Percentiles rank a stretch among this genome's conserved stretches.
These are phyloP conservation scores for Metschnikowia matae DNA, from an alignment of 805 yeast genomes.

Conservation along the genomic window DNA sequence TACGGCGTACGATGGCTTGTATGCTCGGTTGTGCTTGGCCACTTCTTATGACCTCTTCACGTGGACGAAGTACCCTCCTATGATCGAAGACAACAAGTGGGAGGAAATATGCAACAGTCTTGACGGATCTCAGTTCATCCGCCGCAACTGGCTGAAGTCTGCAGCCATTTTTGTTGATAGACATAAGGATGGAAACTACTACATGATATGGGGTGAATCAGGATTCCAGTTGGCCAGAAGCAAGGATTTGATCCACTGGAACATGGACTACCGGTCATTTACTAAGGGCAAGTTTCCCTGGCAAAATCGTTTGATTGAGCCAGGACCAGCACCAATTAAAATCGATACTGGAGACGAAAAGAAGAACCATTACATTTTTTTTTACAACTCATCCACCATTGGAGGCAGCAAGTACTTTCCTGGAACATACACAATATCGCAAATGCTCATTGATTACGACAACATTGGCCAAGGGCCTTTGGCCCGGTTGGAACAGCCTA, in stretches of 20 bases:
- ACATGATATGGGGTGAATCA: slow-evolving; percentile 44
- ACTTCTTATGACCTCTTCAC: slow-evolving; percentile 31
- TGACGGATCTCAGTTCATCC: slow-evolving; percentile 23
- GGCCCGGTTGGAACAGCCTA: slow-evolving; percentile 35
- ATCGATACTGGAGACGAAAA: slow-evolving; percentile 19
- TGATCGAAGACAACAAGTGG: slow-evolving; percentile 27
- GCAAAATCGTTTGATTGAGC: slow-evolving; percentile 37
- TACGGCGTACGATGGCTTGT: slow-evolving; percentile 34
- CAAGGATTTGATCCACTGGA: slow-evolving; percentile 35
- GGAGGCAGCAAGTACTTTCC: slow-evolving; percentile 30
- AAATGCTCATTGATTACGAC: slow-evolving; percentile 41
- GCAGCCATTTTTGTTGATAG: slow-evolving; percentile 37
- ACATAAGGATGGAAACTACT: slow-evolving; percentile 31
- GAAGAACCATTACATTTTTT: slow-evolving; percentile 32
- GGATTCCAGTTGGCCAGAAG: slow-evolving; percentile 36
- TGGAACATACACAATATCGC: slow-evolving; percentile 34
- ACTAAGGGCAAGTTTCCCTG: slow-evolving; percentile 27
- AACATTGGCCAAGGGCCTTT: slow-evolving; percentile 31
- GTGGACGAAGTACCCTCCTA: slow-evolving; percentile 38
- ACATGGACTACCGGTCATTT: slow-evolving; percentile 20
- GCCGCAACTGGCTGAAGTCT: slow-evolving; percentile 39
- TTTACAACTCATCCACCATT: slow-evolving; percentile 37
- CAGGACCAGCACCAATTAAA: slow-evolving; percentile 42
- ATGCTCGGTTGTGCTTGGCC: slow-evolving; percentile 40
- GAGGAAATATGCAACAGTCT: slow-evolving; percentile 27